Evolutionary conservation across 2,329 filamentous ascomycete genomes (phyloP).

Genomic region (Fusarium heterosporum): DNA sequence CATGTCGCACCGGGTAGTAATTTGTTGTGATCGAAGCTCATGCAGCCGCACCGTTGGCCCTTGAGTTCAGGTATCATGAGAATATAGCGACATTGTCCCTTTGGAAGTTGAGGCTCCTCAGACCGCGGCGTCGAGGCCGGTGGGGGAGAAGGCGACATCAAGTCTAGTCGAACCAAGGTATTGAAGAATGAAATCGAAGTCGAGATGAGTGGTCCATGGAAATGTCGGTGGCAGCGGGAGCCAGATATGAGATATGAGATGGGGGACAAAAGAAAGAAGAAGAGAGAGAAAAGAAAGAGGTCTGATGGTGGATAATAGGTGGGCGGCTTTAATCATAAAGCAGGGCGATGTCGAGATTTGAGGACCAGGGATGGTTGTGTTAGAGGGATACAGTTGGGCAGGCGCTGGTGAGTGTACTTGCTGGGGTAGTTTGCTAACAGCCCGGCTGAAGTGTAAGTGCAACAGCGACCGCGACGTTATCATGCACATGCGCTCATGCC

Average conservation of each 20-base stretch:
- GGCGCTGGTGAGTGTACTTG: conserved; percentile 6
- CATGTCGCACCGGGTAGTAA: conserved; percentile 66
- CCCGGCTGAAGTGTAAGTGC: conserved; percentile 7
- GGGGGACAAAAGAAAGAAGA: conserved; percentile 27
- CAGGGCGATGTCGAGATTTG: conserved; percentile 49
- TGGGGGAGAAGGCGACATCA: conserved; percentile 45
- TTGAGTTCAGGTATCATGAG: conserved; percentile 67
- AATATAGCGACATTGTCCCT: conserved; percentile 70
- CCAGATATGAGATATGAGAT: conserved; percentile 37
- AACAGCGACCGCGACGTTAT: conserved; percentile 45
- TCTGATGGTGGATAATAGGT: conserved; percentile 27
- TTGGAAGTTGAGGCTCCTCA: conserved; percentile 63
- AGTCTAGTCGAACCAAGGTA: conserved; percentile 44
- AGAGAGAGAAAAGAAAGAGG: conserved; percentile 23
- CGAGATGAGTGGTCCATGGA: conserved; percentile 46
- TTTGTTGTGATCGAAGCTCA: conserved; percentile 66
- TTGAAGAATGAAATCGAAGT: conserved; percentile 38
- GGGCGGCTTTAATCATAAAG: conserved; percentile 48
- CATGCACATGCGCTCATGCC: conserved; percentile 42
- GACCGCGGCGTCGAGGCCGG: conserved; percentile 42
- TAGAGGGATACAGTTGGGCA: conserved; percentile 36
- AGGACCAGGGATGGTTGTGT: conserved; percentile 44
- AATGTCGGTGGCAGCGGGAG: conserved; percentile 38
- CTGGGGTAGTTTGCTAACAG: conserved; percentile 32
- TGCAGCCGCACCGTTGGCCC: conserved; percentile 69